Percentiles rank a stretch among this genome's conserved stretches.
Evolutionary conservation across 495 filamentous ascomycete species (phyloP).

Genomic region (Trichoderma asperelloides): DNA sequence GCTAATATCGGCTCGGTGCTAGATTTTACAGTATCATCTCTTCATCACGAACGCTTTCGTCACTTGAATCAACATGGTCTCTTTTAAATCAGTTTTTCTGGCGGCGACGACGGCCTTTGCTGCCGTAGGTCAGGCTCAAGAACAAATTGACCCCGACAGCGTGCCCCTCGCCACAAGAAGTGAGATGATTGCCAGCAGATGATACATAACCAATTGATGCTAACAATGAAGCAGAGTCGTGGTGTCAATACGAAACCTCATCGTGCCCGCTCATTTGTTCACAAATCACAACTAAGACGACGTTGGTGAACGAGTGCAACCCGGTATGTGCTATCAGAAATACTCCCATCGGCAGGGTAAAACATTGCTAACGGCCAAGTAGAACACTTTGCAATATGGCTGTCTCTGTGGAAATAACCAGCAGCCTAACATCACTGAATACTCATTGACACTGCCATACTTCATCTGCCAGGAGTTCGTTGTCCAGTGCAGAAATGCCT

Average conservation of each 20-base stretch:
- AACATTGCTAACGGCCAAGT: slow-evolving; percentile 15
- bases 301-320: slow-evolving; percentile 58
- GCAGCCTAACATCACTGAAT: slow-evolving; percentile 70
- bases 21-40: background rate
- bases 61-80: slow-evolving; percentile 29
- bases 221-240: slow-evolving; percentile 42
- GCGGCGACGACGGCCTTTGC: slow-evolving; percentile 36
- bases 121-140: slow-evolving; percentile 24
- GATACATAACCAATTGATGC: slow-evolving; percentile 8
- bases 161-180: slow-evolving; percentile 39
- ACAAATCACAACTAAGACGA: slow-evolving; percentile 46
- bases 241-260: slow-evolving; percentile 60
- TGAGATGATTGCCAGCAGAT: slow-evolving; percentile 18
- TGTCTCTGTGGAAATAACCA: slow-evolving; percentile 69
- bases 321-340: slow-evolving; percentile 43
- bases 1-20: background rate
- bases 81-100: slow-evolving; percentile 33
- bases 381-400: slow-evolving; percentile 59
- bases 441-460: slow-evolving; percentile 79
- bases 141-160: slow-evolving; percentile 50
- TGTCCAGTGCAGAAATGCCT: slow-evolving; percentile 58
- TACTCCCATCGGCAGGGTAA: background rate
- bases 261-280: slow-evolving; percentile 73
- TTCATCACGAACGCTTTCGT: background rate
- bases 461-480: slow-evolving; percentile 67